These are phyloP conservation scores for Sinapis alba DNA, from an alignment of 441 rosid species.

Conservation along the genomic window DNA sequence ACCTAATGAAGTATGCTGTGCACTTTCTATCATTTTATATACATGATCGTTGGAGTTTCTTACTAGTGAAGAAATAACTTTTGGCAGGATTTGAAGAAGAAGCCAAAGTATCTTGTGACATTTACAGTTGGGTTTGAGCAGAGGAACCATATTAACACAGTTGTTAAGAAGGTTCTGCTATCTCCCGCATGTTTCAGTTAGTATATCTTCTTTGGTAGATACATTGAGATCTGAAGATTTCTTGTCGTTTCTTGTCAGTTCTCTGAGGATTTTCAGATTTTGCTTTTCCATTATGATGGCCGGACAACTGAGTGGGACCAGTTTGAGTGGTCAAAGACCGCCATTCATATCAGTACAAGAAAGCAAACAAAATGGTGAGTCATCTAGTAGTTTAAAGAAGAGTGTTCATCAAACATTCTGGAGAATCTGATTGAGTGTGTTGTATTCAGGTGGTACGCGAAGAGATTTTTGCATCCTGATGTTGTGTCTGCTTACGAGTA, in stretches of 20 bases:
- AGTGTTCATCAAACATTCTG: neutral
- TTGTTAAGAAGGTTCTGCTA: slow-evolving; percentile 63
- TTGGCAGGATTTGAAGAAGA: slow-evolving; percentile 66
- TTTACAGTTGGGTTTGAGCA: slow-evolving; percentile 74
- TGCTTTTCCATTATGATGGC: slow-evolving; percentile 82
- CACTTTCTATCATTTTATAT: neutral
- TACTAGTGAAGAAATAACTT: neutral
- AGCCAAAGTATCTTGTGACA: slow-evolving; percentile 67
- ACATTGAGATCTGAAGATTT: slow-evolving; percentile 57
- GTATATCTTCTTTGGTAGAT: slow-evolving; percentile 10
- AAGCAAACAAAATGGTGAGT: slow-evolving; percentile 77
- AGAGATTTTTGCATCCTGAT: slow-evolving; percentile 84
- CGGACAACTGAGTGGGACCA: slow-evolving; percentile 70
- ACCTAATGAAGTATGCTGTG: slow-evolving; percentile 71
- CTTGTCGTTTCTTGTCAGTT: slow-evolving; percentile 1
- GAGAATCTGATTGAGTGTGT: neutral
- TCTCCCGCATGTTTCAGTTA: neutral
- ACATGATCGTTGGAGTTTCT: neutral
- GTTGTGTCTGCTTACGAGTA: slow-evolving; percentile 70
- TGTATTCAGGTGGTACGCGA: slow-evolving; percentile 72
- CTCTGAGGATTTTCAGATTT: slow-evolving; percentile 37
- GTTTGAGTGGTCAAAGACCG: slow-evolving; percentile 72
- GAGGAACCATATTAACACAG: slow-evolving; percentile 52
- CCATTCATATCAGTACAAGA: slow-evolving; percentile 65
- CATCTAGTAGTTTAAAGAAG: slow-evolving; percentile 2